Base-by-base conservation (phyloP, 2,329 filamentous ascomycete species). In the Metarhizium robertsii region DNA sequence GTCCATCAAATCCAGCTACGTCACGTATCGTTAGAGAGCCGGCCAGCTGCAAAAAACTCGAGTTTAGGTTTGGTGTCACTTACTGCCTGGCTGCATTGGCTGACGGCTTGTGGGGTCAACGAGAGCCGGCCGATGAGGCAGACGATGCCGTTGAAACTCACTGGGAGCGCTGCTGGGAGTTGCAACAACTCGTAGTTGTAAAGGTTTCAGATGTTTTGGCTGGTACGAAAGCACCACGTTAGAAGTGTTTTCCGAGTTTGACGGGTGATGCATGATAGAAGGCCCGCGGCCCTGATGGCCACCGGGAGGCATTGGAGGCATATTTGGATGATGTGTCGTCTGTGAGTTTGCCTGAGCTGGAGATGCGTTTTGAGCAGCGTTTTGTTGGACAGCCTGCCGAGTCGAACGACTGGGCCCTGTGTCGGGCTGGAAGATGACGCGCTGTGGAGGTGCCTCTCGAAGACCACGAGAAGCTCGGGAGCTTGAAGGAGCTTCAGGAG, bases 401-500 rank as follows among this genome's bases (percentile, higher is more conserved):
- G 79, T 81, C 62, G 84, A 79, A 59, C 88, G 80, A 14, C 79
- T 75, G 3, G 86, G 75, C 10, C 80, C 81, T 2, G 85, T 84
- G 63, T 95, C 90, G 34, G 90, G 90, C 66, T 94, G 89, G 69
- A 92, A 95, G 53, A 94, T 85, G 53, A 92, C 84, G 59, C 90
- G 80, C 66, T 92, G 90, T 1, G 90, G 86, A 32, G 90, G 90
- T n/a, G 89, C 88, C 68, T 94, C 88, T 60, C 90, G 80, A 52
- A 92, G 74, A 42, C 84, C 86, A 59, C 85, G 75, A 2, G 83
- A 85, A 18, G 80, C 81, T 58, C 83, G 75, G 42, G 77, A 76
- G 47, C 75, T 79, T 4, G 80, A 81, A 29, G 78, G 75, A 14
- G 76, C 73, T 52, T 81, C 79, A 55, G 75, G 73, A 2, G 73